Evolutionary conservation across 352 stramenopile species (phyloP).

Genomic region (Phytophthora ramorum): DNA sequence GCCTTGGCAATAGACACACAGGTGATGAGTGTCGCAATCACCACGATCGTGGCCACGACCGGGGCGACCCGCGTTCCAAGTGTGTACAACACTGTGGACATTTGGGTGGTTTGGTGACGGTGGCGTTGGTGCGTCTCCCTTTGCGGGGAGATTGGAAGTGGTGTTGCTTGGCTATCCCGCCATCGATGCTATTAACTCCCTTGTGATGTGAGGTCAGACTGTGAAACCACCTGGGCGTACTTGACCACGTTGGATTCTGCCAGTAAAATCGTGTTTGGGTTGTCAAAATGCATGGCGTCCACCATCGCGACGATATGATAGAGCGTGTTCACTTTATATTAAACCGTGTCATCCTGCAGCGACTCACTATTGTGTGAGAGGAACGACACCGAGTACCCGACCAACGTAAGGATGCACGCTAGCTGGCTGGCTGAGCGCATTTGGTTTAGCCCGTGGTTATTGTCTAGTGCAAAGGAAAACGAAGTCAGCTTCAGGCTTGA

Average conservation of each 20-base stretch:
- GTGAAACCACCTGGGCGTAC: too few relatives aligned
- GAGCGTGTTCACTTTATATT: not conserved
- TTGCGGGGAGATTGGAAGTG: not conserved
- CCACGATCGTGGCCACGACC: conserved; percentile 36
- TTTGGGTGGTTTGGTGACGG: too few relatives aligned
- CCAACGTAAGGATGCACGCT: conserved; percentile 54
- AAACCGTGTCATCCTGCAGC: conserved; percentile 9
- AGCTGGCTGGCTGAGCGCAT: conserved; percentile 58
- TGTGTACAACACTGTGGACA: not conserved
- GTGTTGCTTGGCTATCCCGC: too few relatives aligned
- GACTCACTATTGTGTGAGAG: conserved; percentile 50
- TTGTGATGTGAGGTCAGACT: too few relatives aligned
- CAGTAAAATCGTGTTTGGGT: too few relatives aligned
- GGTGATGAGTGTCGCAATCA: conserved; percentile 45
- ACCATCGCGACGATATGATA: too few relatives aligned
- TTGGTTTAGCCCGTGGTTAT: conserved; percentile 45
- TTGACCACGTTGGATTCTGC: too few relatives aligned
- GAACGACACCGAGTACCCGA: conserved; percentile 66
- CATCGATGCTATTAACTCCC: too few relatives aligned
- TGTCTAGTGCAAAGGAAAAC: conserved; percentile 21
- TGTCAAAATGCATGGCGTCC: not conserved
- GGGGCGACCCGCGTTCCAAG: conserved; percentile 35
- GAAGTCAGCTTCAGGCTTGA: not conserved
- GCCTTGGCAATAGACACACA: conserved; percentile 51
- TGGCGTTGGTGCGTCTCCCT: not conserved